These are phyloP conservation scores for Postia placenta DNA, from an alignment of 768 basidiomycete species.

Conservation along the genomic window DNA sequence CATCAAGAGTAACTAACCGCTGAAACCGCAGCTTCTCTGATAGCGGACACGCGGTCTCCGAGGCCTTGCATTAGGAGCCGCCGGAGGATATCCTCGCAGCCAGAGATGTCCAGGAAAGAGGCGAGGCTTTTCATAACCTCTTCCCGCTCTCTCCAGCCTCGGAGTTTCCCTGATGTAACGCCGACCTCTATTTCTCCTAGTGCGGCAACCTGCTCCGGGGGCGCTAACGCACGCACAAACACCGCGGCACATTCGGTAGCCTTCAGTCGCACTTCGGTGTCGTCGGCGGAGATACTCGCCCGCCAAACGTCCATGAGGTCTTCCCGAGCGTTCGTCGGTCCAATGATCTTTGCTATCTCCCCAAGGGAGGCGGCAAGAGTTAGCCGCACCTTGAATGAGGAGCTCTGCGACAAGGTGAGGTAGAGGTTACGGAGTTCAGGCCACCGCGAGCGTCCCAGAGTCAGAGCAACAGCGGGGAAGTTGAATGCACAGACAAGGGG, in stretches of 20 bases:
- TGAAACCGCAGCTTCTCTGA: constrained; percentile 68
- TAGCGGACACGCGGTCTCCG: constrained; percentile 76
- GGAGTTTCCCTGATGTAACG: constrained; percentile 55
- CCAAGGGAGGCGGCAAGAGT: constrained; percentile 87
- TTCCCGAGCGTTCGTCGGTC: constrained; percentile 52
- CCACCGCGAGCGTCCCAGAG: constrained; percentile 77
- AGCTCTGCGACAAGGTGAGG: constrained; percentile 54
- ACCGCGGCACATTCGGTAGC: constrained; percentile 59
- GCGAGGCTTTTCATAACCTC: constrained; percentile 51
- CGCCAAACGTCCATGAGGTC: constrained; percentile 75
- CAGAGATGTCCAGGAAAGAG: constrained; percentile 38
- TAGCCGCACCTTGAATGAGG: constrained; percentile 57
- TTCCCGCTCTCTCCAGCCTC: constrained; percentile 80
- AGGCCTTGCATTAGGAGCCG: constrained; percentile 55
- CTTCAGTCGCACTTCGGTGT: constrained; percentile 63
- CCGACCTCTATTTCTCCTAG: constrained; percentile 32
- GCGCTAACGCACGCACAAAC: constrained; percentile 50
- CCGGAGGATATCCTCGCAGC: constrained; percentile 40
- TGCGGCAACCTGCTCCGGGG: constrained; percentile 37
- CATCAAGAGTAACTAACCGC: constrained; percentile 40
- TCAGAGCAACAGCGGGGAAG: constrained; percentile 84
- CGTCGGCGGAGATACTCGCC: constrained; percentile 51
- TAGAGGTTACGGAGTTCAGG: constrained; percentile 62
- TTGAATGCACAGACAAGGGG: constrained; percentile 83
- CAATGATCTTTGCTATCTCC: constrained; percentile 83